Evolutionary conservation across 208 protist species (phyloP), one percentile per base, ranked within the genome.

Genomic region (Leptomonas pyrrhocoris): DNA sequence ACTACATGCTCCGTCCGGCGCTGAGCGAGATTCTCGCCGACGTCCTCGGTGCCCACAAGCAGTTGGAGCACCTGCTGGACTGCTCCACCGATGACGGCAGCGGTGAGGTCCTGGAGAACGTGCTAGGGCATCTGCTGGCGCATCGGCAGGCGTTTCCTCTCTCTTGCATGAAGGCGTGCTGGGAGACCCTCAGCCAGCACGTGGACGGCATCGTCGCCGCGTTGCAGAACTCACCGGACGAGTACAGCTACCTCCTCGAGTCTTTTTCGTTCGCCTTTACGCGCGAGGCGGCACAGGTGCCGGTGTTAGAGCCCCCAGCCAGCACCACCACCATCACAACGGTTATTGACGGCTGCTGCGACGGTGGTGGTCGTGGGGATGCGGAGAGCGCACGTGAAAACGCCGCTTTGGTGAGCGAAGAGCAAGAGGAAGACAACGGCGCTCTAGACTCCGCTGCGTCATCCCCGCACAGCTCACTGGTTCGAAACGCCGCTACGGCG

Each of bases 201-300:
- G 69, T 76, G 13, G 68, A 65, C 36, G 73, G 77, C 51, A 88
- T 95, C 65, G 90, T 79, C n/a, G 77, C 73, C 1, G n/a, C 66
- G 30, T 42, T 95, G 19, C 72, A 85, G 53, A 71, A 45, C 23
- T 75, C 56, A 13, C 75, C 79, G 23, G 61, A 79, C 25, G 84
- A 90, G 64, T 92, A 89, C 73, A 69, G 76, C 40, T 93, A 90
- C 68, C 59, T 95, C 2, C 42, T 93, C 18, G 74, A 86, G 45
- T 79, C 67, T 8, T 60, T 92, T 21, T 54, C 72, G 18, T 93
- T 90, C 46, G 70, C 83, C 27, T 93, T 92, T 56, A 55, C 73
- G 0, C 45, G 68, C 1, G 81, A 93, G 30, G 58, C 83, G 9
- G 68, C 80, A 8, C 74, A 80, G 42, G 72, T 89, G 54, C 81